Evolutionary conservation across 1,284 basidiomycete species (phyloP), one percentile per base, ranked within the genome.

Genomic region (Apiotrichum brassicae): DNA sequence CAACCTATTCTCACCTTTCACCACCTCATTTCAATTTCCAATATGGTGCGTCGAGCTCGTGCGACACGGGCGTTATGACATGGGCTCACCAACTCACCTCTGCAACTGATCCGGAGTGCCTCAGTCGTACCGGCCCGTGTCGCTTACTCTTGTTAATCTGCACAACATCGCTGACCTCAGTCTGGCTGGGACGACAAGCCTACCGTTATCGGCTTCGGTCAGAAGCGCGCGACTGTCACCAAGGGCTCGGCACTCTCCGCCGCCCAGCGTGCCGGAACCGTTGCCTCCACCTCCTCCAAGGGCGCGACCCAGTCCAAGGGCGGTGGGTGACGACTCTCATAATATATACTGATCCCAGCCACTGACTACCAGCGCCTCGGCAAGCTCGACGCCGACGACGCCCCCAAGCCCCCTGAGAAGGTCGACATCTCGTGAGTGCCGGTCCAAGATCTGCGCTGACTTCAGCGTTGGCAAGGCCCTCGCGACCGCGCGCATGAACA

Each of bases 331-430:
- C 30, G 33, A n/a, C n/a, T 4, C 14, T 3, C 9, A 30, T 9
- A 3, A 30, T 30, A 14, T 6, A 9, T 14, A 28, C 46, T 43
- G 9, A 46, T 46, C 26, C 14, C 54, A 87, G 88, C 86, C 38
- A 87, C 88, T 57, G 91, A 97, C 76, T 90, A 95, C 76, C 88
- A 91, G 72, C 82, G 82, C 54, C 92, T 94, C 69, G 91, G 87
- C 32, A 93, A 93, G 70, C 83, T 95, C 39, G 92, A 93, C 75
- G 82, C 87, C 50, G 89, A 95, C 64, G 95, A 97, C 75, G 94
- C 97, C 65, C 93, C 97, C 20, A 88, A 92, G 9, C 92, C 95
- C 8, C 95, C 94, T 38, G 70, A 86, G 57, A 95, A 93, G 74
- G 78, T 98, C 59, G 76, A 68, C 51, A 50, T 54, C 30, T 64